A percentile compares a stretch with the other conserved stretches of the same genome.
phyloP scores from a whole-genome alignment of 768 basidiomycete genomes.

The Russula sp. region DNA sequence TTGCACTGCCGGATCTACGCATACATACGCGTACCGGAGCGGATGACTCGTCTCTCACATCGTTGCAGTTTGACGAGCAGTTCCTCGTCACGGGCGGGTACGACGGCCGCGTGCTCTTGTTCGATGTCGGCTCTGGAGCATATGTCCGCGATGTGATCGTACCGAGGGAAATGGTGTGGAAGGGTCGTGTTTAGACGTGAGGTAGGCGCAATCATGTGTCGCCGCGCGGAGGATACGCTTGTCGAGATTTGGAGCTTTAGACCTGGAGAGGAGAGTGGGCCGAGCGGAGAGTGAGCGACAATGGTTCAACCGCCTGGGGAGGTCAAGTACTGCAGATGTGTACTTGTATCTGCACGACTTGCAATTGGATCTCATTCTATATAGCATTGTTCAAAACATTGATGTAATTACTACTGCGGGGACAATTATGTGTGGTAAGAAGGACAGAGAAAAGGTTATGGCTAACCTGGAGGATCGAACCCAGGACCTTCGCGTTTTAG shows the following conservation, averaged over 20 bases:
- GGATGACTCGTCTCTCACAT: constrained; percentile 82
- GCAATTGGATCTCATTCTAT: no score
- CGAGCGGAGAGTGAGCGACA: background rate
- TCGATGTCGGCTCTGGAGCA: constrained; percentile 55
- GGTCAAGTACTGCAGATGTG: background rate
- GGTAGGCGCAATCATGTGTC: constrained; percentile 74
- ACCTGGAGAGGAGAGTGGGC: constrained; percentile 30
- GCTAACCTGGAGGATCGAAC: no score
- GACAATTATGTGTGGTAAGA: no score
- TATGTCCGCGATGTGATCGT: constrained; percentile 73
- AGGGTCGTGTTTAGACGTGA: constrained; percentile 68
- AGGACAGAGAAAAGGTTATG: no score
- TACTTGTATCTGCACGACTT: background rate
- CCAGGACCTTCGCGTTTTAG: no score
- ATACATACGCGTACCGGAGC: constrained; percentile 67
- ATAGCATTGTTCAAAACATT: no score
- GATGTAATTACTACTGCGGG: no score
- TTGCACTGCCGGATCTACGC: constrained; percentile 26
- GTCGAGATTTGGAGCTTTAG: constrained; percentile 82
- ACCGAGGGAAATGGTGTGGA: constrained; percentile 80
- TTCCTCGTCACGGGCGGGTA: constrained; percentile 82
- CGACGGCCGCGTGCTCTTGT: constrained; percentile 76
- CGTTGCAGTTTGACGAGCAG: constrained; percentile 76
- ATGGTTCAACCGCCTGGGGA: background rate
- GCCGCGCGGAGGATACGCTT: constrained; percentile 70